A percentile compares a stretch with the other conserved stretches of the same genome.
phyloP scores from a whole-genome alignment of 768 basidiomycete genomes.

The Phlebiopsis gigantea region DNA sequence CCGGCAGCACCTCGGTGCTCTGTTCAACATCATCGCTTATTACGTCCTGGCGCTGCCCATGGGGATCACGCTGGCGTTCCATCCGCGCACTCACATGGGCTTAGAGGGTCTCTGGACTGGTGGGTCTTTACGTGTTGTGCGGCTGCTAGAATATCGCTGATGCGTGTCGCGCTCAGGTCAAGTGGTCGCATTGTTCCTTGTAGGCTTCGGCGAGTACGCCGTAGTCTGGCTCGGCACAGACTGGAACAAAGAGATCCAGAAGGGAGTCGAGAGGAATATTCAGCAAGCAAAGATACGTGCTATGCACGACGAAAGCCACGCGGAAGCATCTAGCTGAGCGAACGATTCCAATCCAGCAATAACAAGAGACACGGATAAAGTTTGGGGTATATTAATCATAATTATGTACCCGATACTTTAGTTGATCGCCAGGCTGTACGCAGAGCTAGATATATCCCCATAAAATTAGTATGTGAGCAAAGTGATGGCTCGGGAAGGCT shows the following conservation, averaged over 20 bases:
- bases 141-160: too few species aligned
- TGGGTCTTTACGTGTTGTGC: slow-evolving; percentile 13
- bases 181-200: slow-evolving; percentile 65
- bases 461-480: background rate
- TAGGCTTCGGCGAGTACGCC: slow-evolving; percentile 63
- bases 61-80: slow-evolving; percentile 48
- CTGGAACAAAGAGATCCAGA: slow-evolving; percentile 41
- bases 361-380: too few species aligned
- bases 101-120: slow-evolving; percentile 50
- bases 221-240: slow-evolving; percentile 52
- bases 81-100: slow-evolving; percentile 30
- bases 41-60: slow-evolving; percentile 49
- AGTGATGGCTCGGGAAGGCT: slow-evolving; percentile 17
- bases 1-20: slow-evolving; percentile 66
- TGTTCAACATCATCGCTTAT: slow-evolving; percentile 68
- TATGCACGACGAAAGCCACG: slow-evolving; percentile 4
- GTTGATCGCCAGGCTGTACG: slow-evolving; percentile 42
- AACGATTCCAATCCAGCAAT: too few species aligned
- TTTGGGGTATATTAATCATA: too few species aligned
- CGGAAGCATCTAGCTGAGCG: too few species aligned
- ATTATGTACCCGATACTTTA: too few species aligned
- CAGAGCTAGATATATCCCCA: slow-evolving; percentile 27
- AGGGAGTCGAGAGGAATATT: slow-evolving; percentile 30
- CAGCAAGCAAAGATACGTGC: slow-evolving; percentile 23
- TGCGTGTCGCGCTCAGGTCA: slow-evolving; percentile 48